Conservation (phyloP, 2,329 filamentous ascomycete species). For the Knufia petricola region DNA sequence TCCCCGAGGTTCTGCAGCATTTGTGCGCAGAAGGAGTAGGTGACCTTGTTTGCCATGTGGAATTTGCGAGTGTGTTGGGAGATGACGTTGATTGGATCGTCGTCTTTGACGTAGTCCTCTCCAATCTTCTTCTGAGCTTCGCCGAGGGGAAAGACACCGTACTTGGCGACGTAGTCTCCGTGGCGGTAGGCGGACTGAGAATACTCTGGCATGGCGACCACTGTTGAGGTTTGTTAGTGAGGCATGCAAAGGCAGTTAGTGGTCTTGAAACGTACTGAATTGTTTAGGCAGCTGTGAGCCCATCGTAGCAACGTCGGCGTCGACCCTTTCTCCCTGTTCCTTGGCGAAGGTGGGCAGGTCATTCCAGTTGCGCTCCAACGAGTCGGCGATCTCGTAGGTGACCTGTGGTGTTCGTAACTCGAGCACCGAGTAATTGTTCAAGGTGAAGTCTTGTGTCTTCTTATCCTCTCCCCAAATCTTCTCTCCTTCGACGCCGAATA, state of each 20-base stretch:
- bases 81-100: slow-evolving; percentile 16
- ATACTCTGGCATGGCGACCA: slow-evolving; percentile 18
- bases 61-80: slow-evolving; percentile 15
- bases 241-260: neutral
- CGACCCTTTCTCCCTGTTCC: slow-evolving; percentile 12
- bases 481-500: slow-evolving; percentile 17
- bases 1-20: slow-evolving; percentile 22
- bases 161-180: slow-evolving; percentile 17
- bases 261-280: slow-evolving; percentile 10
- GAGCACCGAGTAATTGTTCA: slow-evolving; percentile 19
- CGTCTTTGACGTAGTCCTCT: slow-evolving; percentile 12
- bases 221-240: neutral
- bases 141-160: slow-evolving; percentile 14
- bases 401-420: slow-evolving; percentile 14
- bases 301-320: slow-evolving; percentile 13
- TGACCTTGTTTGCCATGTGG: slow-evolving; percentile 16
- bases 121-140: slow-evolving; percentile 15
- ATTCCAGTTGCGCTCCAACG: slow-evolving; percentile 16
- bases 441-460: slow-evolving; percentile 17
- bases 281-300: slow-evolving; percentile 14
- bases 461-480: slow-evolving; percentile 20
- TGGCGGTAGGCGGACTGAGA: slow-evolving; percentile 18
- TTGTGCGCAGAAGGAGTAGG: slow-evolving; percentile 20
- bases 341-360: slow-evolving; percentile 14
- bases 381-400: slow-evolving; percentile 17